Percentiles rank a stretch among this genome's conserved stretches.
These are phyloP conservation scores for Aspergillus jensenii DNA, from an alignment of 2,329 filamentous ascomycete genomes.

Conservation along the genomic window DNA sequence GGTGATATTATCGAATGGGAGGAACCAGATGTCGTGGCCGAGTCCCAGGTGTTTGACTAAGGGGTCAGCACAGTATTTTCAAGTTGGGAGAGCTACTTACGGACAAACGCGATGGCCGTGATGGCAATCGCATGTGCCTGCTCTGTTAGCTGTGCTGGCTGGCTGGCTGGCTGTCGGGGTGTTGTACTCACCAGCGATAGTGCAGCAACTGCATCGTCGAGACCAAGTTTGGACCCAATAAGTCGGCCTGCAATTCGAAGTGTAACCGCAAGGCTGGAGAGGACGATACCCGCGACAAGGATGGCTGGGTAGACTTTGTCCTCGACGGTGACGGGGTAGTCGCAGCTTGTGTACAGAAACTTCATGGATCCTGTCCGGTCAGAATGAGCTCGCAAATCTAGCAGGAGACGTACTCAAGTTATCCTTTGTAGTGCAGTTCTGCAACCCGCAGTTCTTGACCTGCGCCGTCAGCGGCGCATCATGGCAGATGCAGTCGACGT, in stretches of 20 bases:
- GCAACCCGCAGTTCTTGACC: neutral
- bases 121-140: neutral
- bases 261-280: neutral
- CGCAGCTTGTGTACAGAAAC: neutral
- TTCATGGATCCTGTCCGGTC: neutral
- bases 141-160: neutral
- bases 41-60: neutral
- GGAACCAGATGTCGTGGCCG: conserved; percentile 5
- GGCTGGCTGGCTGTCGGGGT: neutral
- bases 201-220: neutral
- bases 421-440: neutral
- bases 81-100: neutral
- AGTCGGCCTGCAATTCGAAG: neutral
- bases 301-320: neutral
- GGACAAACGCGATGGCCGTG: neutral
- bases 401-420: neutral
- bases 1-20: neutral
- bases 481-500: conserved; percentile 2
- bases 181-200: neutral
- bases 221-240: neutral
- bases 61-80: neutral
- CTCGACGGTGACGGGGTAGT: neutral
- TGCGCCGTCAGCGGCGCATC: neutral
- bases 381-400: neutral
- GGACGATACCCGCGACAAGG: neutral